Percentiles rank a stretch among this genome's conserved stretches.
Conservation (phyloP, 179 eudicot species). For the Beta corolliflora region DNA sequence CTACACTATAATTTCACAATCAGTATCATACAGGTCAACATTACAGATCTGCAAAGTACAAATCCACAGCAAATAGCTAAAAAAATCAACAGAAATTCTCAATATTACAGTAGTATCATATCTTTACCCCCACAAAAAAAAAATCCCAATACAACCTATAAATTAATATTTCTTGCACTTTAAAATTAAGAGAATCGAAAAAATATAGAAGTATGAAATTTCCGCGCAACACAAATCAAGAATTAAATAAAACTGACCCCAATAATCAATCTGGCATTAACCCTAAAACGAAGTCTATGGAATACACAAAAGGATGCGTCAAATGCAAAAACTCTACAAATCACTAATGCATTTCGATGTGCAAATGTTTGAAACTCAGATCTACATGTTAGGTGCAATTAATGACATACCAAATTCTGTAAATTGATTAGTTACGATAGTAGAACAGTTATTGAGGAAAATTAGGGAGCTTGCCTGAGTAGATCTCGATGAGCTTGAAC, state of each 20-base stretch:
- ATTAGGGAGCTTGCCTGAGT: constrained; percentile 8
- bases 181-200: background rate
- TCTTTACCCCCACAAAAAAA: background rate
- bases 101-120: background rate
- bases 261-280: too few relatives aligned
- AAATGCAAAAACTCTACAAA: background rate
- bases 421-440: too few relatives aligned
- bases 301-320: background rate
- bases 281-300: background rate
- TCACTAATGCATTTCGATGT: background rate
- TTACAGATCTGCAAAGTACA: constrained; percentile 9
- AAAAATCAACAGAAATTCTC: background rate
- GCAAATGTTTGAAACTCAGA: background rate
- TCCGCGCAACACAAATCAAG: background rate
- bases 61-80: background rate
- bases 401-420: background rate
- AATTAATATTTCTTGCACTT: background rate
- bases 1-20: constrained; percentile 5
- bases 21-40: background rate
- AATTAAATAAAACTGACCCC: background rate
- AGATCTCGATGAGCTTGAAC: constrained; percentile 1
- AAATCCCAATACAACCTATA: background rate
- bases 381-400: background rate
- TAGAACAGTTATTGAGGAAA: background rate
- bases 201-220: background rate